Base-by-base conservation (phyloP, 1,139 yeast species). In the Candida freyschussii region DNA sequence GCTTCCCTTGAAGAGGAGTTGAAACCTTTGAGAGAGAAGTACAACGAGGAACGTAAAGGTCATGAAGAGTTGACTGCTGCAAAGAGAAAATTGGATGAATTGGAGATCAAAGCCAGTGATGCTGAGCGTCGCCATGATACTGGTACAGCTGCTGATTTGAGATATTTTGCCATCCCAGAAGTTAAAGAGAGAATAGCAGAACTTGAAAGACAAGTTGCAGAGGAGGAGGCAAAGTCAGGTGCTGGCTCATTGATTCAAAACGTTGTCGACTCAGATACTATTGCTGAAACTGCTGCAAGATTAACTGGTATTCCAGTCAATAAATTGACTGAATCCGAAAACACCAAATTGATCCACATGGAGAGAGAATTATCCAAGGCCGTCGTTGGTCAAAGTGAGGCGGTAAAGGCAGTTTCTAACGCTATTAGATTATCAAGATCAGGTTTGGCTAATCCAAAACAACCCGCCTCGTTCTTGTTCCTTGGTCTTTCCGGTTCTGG, bases 261-360 rank as follows among this genome's bases (percentile, higher is more conserved):
- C 56, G 91, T 86, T 35, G 99, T 91, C 37, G 91, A 91, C 37
- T 67, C 93, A 14, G 97, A 91, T 40, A 89, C 87, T 48, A 93
- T 91, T 49, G 85, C 96, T 19, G 97, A 91, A 60, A 91, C 97
- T 19, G 96, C 96, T 18, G 97, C 98, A 4, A 75, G 95, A 56
- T 71, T 93, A 50, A 91, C 98, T 10, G 98, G 98, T 56, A 89
- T 91, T 42, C 98, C 98, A n/a, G 97, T 91, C n/a, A 75, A 83
- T 45, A 91, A 91, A 62, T 72, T 91, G 53, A 83, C 95, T 4
- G 96, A 87, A 63, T 94, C 96, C 19, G 99, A 91, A 61, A 91
- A 91, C 59, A 67, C 86, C 38, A 89, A 89, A 64, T 78, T 91
- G 55, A 86, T 91, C 53, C 83, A 82, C 53, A 91, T 91, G 97